Evolutionary conservation across 495 filamentous ascomycete species (phyloP), one percentile per base, ranked within the genome.

Genomic region (Aspergillus sclerotiicarbonarius): DNA sequence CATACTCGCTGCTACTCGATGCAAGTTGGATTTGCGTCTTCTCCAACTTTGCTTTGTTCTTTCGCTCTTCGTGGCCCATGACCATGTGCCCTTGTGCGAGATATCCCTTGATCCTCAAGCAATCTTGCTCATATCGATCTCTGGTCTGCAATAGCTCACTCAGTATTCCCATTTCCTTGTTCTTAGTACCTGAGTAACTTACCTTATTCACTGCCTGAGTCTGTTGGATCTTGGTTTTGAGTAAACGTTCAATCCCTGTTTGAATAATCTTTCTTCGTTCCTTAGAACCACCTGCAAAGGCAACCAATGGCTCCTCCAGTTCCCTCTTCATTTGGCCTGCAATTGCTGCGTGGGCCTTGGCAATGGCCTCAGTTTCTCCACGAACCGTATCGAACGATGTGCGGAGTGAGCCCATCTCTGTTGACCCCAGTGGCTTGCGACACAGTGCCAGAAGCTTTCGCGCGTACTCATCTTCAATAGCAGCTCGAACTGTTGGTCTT

Each of bases 41-140:
- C 71, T 99, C 95, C 47, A 99, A 84, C 72, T 94, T 96, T 21
- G 93, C 91, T 76, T 99, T 99, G 72, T 99, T 99, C 76, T 97
- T 98, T 37, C 93, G 82, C 73, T 99, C 95, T 63, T 99, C 95
- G 58, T 99, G 95, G 10, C 95, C 95, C 95, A 98, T 98, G 39
- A 99, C 95, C 95, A 99, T 99, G 67, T 99, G 95, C 16, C 94
- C 95, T 72, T 99, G 95, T 8, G 95, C 95, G 16, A 98, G 83
- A 65, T 98, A 99, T 18, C 95, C 94, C 67, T 99, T 99, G 65
- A 99, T 98, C 67, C 94, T 93, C 16, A 99, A 79, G 66, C 92
- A 97, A 55, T 99, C 95, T 71, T 98, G 92, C 70, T 99, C 95
- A 63, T 91, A 99, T 29, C 87, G 84, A 76, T 99, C 95, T 25